Evolutionary conservation across 2,329 filamentous ascomycete genomes (phyloP).

Genomic region (Botrytis medusae): DNA sequence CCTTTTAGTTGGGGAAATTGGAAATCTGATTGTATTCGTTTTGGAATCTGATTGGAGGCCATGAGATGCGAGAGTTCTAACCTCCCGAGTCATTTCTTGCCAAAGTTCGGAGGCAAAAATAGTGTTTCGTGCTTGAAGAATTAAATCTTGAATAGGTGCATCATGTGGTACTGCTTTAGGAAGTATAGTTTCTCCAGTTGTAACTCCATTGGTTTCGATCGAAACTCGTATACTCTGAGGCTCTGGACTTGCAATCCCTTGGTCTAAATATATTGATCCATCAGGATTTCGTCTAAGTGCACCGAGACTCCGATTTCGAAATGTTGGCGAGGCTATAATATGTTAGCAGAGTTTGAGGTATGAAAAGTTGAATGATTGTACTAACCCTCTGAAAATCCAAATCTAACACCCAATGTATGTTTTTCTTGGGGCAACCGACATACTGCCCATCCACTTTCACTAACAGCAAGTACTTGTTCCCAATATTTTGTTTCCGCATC

Average conservation of each 20-base stretch:
- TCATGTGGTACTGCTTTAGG: conserved; percentile 57
- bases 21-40: conserved; percentile 57
- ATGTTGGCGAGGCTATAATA: conserved; percentile 52
- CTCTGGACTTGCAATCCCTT: conserved; percentile 47
- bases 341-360: conserved; percentile 35
- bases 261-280: conserved; percentile 73
- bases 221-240: conserved; percentile 66
- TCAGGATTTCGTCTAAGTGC: conserved; percentile 73
- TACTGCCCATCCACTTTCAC: conserved; percentile 82
- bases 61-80: conserved; percentile 68
- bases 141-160: conserved; percentile 62
- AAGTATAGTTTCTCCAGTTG: conserved; percentile 57
- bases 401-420: conserved; percentile 78
- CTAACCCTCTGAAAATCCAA: conserved; percentile 73
- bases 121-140: conserved; percentile 74
- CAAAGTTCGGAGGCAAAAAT: conserved; percentile 85
- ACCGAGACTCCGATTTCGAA: conserved; percentile 72
- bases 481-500: conserved; percentile 82
- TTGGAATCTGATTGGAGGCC: conserved; percentile 59
- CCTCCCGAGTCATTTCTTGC: conserved; percentile 83
- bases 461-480: conserved; percentile 79
- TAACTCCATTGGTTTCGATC: conserved; percentile 55
- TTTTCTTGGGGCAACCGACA: conserved; percentile 72
- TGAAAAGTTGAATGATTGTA: conserved; percentile 8
- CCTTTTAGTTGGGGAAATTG: conserved; percentile 52